These are phyloP conservation scores for Ogataea nonfermentans DNA, from an alignment of 805 yeast genomes.

Conservation along the genomic window DNA sequence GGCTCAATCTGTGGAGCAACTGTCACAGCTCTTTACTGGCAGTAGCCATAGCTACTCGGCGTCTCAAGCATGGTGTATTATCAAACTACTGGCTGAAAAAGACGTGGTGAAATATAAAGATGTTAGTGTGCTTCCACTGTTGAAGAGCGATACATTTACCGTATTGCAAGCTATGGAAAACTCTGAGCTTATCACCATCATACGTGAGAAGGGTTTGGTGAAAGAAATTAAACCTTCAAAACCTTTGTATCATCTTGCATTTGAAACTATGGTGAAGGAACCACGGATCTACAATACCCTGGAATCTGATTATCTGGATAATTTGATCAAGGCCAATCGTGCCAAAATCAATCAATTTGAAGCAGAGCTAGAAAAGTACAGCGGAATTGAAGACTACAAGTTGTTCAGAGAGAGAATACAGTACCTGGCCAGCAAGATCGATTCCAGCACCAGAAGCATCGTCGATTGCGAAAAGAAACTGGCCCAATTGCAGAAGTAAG, in stretches of 20 bases:
- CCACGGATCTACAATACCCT: constrained; percentile 52
- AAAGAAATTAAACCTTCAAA: constrained; percentile 70
- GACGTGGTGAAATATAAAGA: constrained; percentile 50
- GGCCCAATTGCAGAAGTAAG: constrained; percentile 20
- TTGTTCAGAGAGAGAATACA: constrained; percentile 60
- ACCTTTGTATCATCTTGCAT: constrained; percentile 82
- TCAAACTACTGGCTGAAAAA: constrained; percentile 56
- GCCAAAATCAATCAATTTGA: constrained; percentile 64
- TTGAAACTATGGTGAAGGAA: constrained; percentile 60
- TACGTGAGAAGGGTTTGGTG: constrained; percentile 76
- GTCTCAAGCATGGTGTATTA: constrained; percentile 86
- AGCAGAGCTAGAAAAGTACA: constrained; percentile 63
- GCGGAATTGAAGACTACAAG: constrained; percentile 48
- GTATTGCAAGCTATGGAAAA: constrained; percentile 73
- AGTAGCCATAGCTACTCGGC: constrained; percentile 52
- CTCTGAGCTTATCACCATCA: constrained; percentile 67
- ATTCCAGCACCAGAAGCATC: constrained; percentile 53
- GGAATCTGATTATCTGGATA: constrained; percentile 59
- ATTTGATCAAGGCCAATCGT: constrained; percentile 57
- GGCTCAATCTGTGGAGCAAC: constrained; percentile 81
- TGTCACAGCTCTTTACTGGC: constrained; percentile 71
- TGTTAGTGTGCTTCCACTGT: constrained; percentile 55
- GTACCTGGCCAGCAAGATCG: constrained; percentile 68
- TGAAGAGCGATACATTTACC: constrained; percentile 52
- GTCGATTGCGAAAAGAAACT: constrained; percentile 43